A percentile compares a stretch with the other conserved stretches of the same genome.
phyloP scores from a whole-genome alignment of 2,329 filamentous ascomycete species.

The Waltergamsia citrina region DNA sequence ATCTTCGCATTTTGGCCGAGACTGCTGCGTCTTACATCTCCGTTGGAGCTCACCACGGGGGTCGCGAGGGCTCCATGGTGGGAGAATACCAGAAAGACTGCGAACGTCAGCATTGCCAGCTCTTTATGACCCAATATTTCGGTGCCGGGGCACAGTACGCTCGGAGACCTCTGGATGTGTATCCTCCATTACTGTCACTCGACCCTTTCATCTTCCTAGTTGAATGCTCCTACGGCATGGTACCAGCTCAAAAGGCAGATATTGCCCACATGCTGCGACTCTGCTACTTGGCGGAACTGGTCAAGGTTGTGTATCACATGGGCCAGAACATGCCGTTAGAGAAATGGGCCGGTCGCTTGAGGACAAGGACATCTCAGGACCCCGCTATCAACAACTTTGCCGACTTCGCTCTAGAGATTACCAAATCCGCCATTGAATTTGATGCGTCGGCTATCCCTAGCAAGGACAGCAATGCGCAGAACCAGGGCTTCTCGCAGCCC shows the following conservation, averaged over 20 bases:
- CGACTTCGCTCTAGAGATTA: slow-evolving; percentile 41
- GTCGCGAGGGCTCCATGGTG: slow-evolving; percentile 11
- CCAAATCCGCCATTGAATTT: slow-evolving; percentile 29
- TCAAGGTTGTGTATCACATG: slow-evolving; percentile 64
- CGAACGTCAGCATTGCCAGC: slow-evolving; percentile 63
- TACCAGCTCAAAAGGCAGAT: slow-evolving; percentile 59
- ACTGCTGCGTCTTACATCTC: slow-evolving; percentile 67
- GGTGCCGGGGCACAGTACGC: slow-evolving; percentile 29
- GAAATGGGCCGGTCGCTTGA: slow-evolving; percentile 37
- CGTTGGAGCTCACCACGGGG: not conserved
- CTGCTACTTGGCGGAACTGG: slow-evolving; percentile 84
- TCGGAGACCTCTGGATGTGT: slow-evolving; percentile 32
- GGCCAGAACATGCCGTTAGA: slow-evolving; percentile 41
- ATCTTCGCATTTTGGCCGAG: slow-evolving; percentile 81
- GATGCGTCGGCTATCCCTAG: not conserved
- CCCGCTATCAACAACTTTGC: slow-evolving; percentile 44
- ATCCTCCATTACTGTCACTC: slow-evolving; percentile 50
- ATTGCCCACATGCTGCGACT: slow-evolving; percentile 72
- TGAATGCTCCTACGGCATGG: slow-evolving; percentile 64
- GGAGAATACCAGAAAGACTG: slow-evolving; percentile 59
- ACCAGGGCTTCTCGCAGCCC: slow-evolving; percentile 44
- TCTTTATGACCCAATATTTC: slow-evolving; percentile 57
- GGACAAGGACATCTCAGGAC: slow-evolving; percentile 31
- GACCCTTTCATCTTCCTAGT: slow-evolving; percentile 76
- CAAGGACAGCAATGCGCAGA: slow-evolving; percentile 8